Conservation (phyloP, 2,329 filamentous ascomycete species). For the Scytalidium lignicola region DNA sequence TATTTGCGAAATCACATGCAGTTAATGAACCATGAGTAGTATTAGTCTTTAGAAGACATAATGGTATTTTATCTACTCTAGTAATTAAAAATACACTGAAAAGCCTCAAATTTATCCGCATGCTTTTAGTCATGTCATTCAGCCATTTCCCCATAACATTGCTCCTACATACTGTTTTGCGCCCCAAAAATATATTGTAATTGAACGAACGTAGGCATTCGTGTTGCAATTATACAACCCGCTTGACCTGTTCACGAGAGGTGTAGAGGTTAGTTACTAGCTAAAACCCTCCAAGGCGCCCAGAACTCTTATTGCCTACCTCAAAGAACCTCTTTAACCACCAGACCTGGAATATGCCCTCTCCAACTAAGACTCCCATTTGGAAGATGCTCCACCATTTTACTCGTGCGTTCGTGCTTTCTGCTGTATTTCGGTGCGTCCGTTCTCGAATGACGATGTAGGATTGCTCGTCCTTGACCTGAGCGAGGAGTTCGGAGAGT, state of each 20-base stretch:
- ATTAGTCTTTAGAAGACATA: background rate
- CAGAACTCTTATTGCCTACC: constrained; percentile 39
- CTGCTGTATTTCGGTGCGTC: constrained; percentile 95
- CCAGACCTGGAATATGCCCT: constrained; percentile 98
- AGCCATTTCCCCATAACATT: background rate
- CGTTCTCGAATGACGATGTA: constrained; percentile 95
- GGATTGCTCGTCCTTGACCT: constrained; percentile 96
- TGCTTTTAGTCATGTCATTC: background rate
- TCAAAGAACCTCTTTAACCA: constrained; percentile 99
- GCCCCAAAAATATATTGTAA: constrained; percentile 12
- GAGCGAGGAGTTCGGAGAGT: constrained; percentile 77
- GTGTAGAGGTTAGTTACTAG: constrained; percentile 21
- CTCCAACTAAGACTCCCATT: constrained; percentile 78
- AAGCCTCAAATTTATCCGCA: background rate
- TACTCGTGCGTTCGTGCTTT: constrained; percentile 94
- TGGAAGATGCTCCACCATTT: constrained; percentile 99
- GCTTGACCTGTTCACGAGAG: constrained; percentile 46
- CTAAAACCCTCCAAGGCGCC: constrained; percentile 24
- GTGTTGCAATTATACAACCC: constrained; percentile 46
- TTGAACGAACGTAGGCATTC: constrained; percentile 9
- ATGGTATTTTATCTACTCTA: background rate
- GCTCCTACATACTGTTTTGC: constrained; percentile 15
- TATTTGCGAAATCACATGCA: too few species aligned
- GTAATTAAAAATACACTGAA: background rate
- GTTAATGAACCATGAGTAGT: too few species aligned